These are phyloP conservation scores for Sugiyamaella lignohabitans DNA, from an alignment of 805 yeast genomes.

Conservation along the genomic window DNA sequence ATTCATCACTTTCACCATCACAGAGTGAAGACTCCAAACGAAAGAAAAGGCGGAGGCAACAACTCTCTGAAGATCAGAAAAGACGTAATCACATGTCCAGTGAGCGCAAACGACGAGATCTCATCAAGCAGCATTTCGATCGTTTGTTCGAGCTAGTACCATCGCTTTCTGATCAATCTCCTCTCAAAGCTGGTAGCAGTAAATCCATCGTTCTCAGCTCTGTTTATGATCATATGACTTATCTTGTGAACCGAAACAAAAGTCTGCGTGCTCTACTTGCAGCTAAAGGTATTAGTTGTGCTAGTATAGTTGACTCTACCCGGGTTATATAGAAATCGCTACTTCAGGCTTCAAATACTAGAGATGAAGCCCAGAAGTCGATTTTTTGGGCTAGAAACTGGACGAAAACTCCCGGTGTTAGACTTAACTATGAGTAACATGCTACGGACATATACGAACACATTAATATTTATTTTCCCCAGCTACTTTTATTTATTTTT, in stretches of 20 bases:
- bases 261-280: conserved; percentile 21
- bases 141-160: conserved; percentile 35
- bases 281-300: conserved; percentile 18
- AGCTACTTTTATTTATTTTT: no score
- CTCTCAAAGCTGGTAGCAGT: conserved; percentile 16
- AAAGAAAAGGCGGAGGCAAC: conserved; percentile 13
- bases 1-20: conserved; percentile 8
- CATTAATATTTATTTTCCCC: no score
- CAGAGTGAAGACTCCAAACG: neutral
- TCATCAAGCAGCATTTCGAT: conserved; percentile 34
- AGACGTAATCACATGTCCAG: conserved; percentile 35
- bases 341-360: no score
- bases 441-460: no score
- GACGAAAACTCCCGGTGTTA: no score
- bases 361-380: no score
- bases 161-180: conserved; percentile 8
- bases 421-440: no score
- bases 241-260: conserved; percentile 24
- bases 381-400: no score
- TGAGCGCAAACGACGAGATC: conserved; percentile 37
- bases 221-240: conserved; percentile 24
- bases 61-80: conserved; percentile 32
- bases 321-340: no score
- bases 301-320: conserved; percentile 13
- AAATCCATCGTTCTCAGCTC: conserved; percentile 26